Base-by-base conservation (phyloP, 768 basidiomycete species). In the Rhizopogon vinicolor region DNA sequence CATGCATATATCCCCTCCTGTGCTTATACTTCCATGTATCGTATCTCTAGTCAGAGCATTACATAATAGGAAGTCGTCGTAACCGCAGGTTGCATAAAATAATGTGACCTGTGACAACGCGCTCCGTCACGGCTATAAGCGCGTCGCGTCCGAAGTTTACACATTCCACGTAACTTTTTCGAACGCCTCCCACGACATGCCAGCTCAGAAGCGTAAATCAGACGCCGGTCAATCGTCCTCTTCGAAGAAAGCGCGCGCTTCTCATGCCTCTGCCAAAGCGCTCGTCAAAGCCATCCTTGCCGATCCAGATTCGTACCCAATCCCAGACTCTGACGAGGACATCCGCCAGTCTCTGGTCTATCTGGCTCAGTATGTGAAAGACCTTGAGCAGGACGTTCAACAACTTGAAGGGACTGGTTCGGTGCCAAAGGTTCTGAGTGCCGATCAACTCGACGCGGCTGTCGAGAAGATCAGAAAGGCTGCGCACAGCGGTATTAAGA, bases 401-500 rank as follows among this genome's bases (percentile, higher is more conserved):
- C 55, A 68, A 62, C 33, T 52, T 16, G 39, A 10, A 31, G 51
- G 48, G 6, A 19, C 35, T 50, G 49, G 55, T 35, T 41, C 54
- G 3, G 46, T 44, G n/a, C 58, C 63, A 19, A 69, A 72, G 61
- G 57, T 60, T n/a, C 76, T 74, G 69, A 66, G 72, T 0, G 60
- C 64, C 5, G 68, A 71, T 39, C 69, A 80, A 52, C 54, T 82
- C 29, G 63, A 69, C n/a, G 69, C 52, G 0, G 78, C 75, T 3
- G 76, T 75, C 0, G 75, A 73, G 58, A 82, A 78, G 58, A 65
- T 83, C 16, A 61, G 72, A 25, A 73, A 70, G 55, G 76, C 76
- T 44, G 74, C 72, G 22, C 68, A 72, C 22, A 79, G 77, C 60
- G 79, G 79, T 0, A 83, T 83, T 52, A 74, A 60, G 59, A 79